Conservation (phyloP, 148 eudicot genomes). For the Rheum nobile region DNA sequence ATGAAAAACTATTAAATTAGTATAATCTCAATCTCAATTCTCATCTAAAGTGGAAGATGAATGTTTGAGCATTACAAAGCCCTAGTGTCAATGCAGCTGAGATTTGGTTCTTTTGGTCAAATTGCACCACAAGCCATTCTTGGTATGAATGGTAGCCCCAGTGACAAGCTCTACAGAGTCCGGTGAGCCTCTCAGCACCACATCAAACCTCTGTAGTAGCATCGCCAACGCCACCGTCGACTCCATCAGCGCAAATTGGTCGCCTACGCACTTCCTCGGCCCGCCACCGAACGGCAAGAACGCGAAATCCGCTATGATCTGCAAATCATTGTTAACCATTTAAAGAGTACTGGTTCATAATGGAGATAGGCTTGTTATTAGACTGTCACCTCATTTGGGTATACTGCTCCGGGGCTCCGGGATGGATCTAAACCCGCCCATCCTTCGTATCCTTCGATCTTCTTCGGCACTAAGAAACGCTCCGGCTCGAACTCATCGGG, state of each 20-base stretch:
- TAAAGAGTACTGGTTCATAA: neutral
- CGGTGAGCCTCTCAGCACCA: constrained; percentile 68
- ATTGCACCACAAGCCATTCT: constrained; percentile 84
- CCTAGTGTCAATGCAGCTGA: neutral
- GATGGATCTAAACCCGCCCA: constrained; percentile 98
- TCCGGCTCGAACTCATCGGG: constrained; percentile 88
- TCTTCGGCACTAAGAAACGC: constrained; percentile 51
- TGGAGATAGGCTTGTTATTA: neutral
- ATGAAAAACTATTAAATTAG: too few species aligned
- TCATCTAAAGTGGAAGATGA: neutral
- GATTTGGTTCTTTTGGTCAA: constrained; percentile 42
- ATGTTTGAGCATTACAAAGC: neutral
- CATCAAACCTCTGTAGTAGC: constrained; percentile 76
- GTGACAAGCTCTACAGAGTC: constrained; percentile 80
- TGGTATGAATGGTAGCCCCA: constrained; percentile 92
- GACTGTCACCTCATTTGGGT: constrained; percentile 77
- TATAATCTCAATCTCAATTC: neutral
- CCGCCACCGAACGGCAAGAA: constrained; percentile 97
- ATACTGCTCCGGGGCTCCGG: constrained; percentile 92
- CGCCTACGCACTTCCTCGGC: constrained; percentile 92
- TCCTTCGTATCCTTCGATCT: constrained; percentile 56
- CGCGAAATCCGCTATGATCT: constrained; percentile 78
- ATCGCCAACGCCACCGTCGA: constrained; percentile 77
- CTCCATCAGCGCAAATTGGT: constrained; percentile 97
- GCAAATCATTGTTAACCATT: constrained; percentile 16